A percentile compares a stretch with the other conserved stretches of the same genome.
phyloP scores from a whole-genome alignment of 208 protist genomes.

The Crithidia fasciculata region DNA sequence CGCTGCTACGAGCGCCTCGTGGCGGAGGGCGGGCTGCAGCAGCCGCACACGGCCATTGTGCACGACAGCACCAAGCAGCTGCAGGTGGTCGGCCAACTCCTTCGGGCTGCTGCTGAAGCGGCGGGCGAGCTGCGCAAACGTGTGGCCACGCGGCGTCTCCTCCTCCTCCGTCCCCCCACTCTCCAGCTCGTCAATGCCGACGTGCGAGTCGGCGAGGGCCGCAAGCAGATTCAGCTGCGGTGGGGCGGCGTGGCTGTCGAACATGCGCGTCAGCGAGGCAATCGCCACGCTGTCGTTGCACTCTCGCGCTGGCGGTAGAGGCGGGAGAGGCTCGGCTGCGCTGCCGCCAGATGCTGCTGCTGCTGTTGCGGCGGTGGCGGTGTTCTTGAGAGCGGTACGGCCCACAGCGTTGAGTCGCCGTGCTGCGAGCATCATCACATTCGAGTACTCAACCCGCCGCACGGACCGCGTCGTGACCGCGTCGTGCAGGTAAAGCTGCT shows the following conservation, averaged over 20 bases:
- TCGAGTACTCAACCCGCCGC: constrained; percentile 84
- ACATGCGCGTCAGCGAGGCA: constrained; percentile 48
- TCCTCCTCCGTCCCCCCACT: not conserved
- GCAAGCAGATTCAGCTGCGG: constrained; percentile 39
- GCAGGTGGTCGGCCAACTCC: constrained; percentile 51
- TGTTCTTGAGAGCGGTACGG: not conserved
- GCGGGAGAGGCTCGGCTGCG: not conserved
- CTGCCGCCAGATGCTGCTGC: no score
- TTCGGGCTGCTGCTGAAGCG: constrained; percentile 46
- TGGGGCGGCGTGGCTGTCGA: constrained; percentile 44
- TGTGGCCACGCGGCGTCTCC: constrained; percentile 22
- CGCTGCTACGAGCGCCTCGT: constrained; percentile 43
- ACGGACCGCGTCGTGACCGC: constrained; percentile 39
- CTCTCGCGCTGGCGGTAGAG: not conserved
- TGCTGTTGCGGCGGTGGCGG: no score
- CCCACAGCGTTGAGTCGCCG: constrained; percentile 22
- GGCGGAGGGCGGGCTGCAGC: constrained; percentile 43
- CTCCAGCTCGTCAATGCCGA: constrained; percentile 64
- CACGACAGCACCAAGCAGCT: constrained; percentile 50
- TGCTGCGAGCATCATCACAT: constrained; percentile 63
- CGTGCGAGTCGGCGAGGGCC: constrained; percentile 34
- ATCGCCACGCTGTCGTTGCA: constrained; percentile 36
- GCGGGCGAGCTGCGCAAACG: constrained; percentile 57
- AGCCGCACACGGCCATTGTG: constrained; percentile 58
- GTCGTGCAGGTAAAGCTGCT: constrained; percentile 45